Base-by-base conservation (phyloP, 805 yeast species). In the Wickerhamomyces alni region DNA sequence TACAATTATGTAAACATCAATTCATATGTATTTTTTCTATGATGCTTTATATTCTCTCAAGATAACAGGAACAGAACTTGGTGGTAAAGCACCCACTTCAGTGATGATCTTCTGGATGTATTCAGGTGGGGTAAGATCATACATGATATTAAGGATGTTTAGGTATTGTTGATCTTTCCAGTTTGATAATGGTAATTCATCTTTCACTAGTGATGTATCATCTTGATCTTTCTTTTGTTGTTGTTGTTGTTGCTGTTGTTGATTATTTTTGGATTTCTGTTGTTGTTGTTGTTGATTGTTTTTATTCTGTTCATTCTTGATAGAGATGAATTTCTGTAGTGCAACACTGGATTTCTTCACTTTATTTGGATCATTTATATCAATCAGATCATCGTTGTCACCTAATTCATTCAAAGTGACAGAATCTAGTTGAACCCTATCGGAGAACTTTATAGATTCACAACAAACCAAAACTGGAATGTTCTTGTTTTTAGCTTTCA, bases 41-140 rank as follows among this genome's bases (percentile, higher is more conserved):
- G 43, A 36, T 5, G 51, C 42, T 33, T 87, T 87, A 62, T 91
- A 93, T 62, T 93, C 99, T 64, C 98, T 77, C 52, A 93, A 68
- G 45, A 93, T 87, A 36, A 93, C 98, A 21, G 99, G 99, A 42
- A 93, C 98, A 2, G 98, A 87, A n/a, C 95, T 84, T 32, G 99
- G 96, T 10, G 99, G 99, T 50, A 93, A 71, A 3, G 95, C 87
- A 22, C 99, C 99, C 47, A 91, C 78, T 61, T 93, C 99, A 2
- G 98, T 93, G 39, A 93, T 87, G 43, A 93, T 87, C 66, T 93
- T 93, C 59, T 91, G 89, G 54, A 93, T 87, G 56, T 84, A 86
- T 50, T 82, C 86, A 12, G 96, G 95, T 27, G 96, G 97, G 1
- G 98, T 91, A 51, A 93, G 71, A 63, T 93, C 99, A 61, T 87